These are phyloP conservation scores for Trichoderma sp. DNA, from an alignment of 2,329 filamentous ascomycete genomes.

Conservation along the genomic window DNA sequence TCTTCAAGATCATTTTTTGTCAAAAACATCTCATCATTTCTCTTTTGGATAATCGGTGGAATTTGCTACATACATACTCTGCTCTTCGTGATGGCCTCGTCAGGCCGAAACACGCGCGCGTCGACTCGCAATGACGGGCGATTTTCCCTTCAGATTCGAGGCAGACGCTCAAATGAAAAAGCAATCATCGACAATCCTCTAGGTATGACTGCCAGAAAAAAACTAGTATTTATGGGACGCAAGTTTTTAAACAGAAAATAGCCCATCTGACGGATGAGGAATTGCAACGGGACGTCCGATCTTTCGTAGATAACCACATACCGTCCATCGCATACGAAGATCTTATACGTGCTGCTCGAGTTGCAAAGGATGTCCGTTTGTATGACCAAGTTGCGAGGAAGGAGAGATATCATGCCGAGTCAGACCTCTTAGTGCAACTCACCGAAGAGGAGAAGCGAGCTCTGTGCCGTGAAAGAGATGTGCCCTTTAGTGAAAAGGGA, in stretches of 20 bases:
- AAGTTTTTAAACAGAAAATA: constrained; percentile 29
- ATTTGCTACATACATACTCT: background rate
- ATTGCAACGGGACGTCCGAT: constrained; percentile 42
- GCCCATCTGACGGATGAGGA: constrained; percentile 46
- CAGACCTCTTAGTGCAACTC: constrained; percentile 41
- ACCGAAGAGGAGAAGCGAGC: constrained; percentile 44
- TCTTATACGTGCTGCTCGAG: constrained; percentile 46
- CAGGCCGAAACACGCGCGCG: constrained; percentile 8
- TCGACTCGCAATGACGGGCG: constrained; percentile 28
- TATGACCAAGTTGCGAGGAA: constrained; percentile 45
- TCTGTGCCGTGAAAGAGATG: constrained; percentile 45
- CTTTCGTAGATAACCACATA: constrained; percentile 39
- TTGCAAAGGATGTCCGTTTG: constrained; percentile 46
- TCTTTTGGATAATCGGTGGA: background rate
- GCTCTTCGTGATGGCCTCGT: constrained; percentile 24
- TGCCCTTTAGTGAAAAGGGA: constrained; percentile 45
- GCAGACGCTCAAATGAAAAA: constrained; percentile 40
- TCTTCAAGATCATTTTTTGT: background rate
- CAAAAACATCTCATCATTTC: background rate
- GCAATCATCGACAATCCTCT: constrained; percentile 46
- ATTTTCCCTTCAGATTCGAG: constrained; percentile 34
- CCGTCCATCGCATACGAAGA: constrained; percentile 38
- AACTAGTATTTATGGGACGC: too few species aligned
- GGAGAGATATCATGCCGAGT: constrained; percentile 29
- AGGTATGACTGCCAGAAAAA: constrained; percentile 29